Base-by-base conservation (phyloP, 177 flowering plant genomes). In the Vitis hybrid region DNA sequence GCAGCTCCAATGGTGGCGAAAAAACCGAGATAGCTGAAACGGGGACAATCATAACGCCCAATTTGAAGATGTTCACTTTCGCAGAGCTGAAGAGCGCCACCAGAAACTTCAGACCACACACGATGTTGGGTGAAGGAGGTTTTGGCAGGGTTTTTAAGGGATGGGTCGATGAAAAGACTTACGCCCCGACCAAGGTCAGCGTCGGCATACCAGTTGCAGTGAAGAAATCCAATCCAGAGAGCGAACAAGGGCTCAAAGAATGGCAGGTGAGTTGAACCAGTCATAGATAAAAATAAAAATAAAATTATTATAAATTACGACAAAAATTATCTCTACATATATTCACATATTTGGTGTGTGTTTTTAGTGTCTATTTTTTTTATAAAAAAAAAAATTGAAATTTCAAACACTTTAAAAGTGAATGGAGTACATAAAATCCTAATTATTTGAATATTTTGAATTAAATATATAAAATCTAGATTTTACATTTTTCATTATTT, bases 61-160 rank as follows among this genome's bases (percentile, higher is more conserved):
- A 75, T 15, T 19, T 80, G 60, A 81, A 78, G 50, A 55, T 67
- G 46, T 85, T 70, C 71, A 83, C 69, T 1, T 62, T 76, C 10
- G 62, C 70, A 0, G 86, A 85, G 48, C 71, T 85, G 24, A 83
- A 69, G 64, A 79, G 71, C 4, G 85, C 86, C 3, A 85, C 88
- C 13, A 71, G 71, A 66, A 81, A 85, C 54, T 84, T 84, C 72
- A 67, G 79, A 27, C 81, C 85, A 4, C 85, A 80, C 17, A 65
- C 81, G 4, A 50, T 82, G 61, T 63, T 84, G 9, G 85, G 84
- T 1, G 86, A 82, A 60, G 88, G 88, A 4, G 87, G 85, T 6
- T 84, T 84, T 32, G 87, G 87, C 0, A 63, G 64, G 55, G 88
- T 84, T 17, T 84, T 82, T 76, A 82, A 82, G 40, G 88, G 88